These are phyloP conservation scores for Sinapis alba DNA, from an alignment of 441 rosid species.

Conservation along the genomic window DNA sequence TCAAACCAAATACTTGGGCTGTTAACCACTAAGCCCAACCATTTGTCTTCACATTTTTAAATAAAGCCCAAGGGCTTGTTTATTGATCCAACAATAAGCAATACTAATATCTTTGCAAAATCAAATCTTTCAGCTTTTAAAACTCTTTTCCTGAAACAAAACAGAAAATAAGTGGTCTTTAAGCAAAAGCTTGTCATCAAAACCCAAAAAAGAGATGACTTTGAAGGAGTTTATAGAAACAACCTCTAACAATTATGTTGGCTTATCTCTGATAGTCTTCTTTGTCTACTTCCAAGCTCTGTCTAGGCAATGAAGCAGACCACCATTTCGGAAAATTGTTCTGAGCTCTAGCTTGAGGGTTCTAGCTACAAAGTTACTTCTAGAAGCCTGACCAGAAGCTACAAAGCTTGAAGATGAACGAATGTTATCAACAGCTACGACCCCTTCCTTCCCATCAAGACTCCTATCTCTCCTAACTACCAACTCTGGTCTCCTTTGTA, in stretches of 20 bases:
- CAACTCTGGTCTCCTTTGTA: constrained; percentile 41
- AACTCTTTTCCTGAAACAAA: constrained; percentile 34
- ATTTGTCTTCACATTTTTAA: too few species aligned
- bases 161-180: neutral
- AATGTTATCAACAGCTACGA: constrained; percentile 50
- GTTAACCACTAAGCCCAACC: too few species aligned
- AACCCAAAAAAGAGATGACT: neutral
- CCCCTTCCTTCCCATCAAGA: constrained; percentile 82
- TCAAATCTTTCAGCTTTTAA: constrained; percentile 23
- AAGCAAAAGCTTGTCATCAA: neutral
- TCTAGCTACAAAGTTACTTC: constrained; percentile 29
- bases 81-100: too few species aligned
- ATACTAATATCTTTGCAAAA: constrained; percentile 22
- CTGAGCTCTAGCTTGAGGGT: constrained; percentile 23
- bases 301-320: constrained; percentile 46
- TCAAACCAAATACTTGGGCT: too few species aligned
- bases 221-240: neutral
- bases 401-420: constrained; percentile 40
- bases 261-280: constrained; percentile 80
- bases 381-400: constrained; percentile 37
- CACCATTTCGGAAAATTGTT: constrained; percentile 84
- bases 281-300: constrained; percentile 41
- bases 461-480: constrained; percentile 87
- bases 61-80: too few species aligned
- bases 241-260: constrained; percentile 77